phyloP scores from a whole-genome alignment of 2,329 filamentous ascomycete genomes.

The Ophiocordyceps sinensis region DNA sequence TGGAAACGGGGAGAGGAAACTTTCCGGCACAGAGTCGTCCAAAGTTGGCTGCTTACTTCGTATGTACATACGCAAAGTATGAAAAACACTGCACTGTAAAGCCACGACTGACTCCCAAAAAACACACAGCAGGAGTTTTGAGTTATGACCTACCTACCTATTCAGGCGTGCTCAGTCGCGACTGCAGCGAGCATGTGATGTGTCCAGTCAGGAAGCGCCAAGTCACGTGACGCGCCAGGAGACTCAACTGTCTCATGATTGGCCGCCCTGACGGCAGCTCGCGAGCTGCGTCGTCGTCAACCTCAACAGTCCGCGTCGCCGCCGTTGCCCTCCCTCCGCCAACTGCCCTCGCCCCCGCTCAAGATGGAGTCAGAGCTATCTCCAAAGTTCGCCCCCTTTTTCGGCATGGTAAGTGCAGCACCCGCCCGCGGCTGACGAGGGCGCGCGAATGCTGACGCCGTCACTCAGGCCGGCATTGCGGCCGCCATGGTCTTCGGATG shows the following conservation, averaged over 20 bases:
- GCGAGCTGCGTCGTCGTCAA: slow-evolving; percentile 1
- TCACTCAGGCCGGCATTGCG: slow-evolving; percentile 56
- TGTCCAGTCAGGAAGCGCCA: not conserved
- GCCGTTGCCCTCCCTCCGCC: not conserved
- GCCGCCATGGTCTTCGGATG: slow-evolving; percentile 76
- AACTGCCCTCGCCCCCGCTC: slow-evolving; percentile 4
- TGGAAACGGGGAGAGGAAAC: no score
- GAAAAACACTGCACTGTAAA: no score
- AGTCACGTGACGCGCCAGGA: not conserved
- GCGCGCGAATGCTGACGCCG: slow-evolving; percentile 6
- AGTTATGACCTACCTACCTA: not conserved
- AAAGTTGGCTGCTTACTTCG: no score
- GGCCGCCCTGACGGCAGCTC: slow-evolving; percentile 3
- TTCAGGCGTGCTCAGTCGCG: not conserved
- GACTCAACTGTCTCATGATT: slow-evolving; percentile 1
- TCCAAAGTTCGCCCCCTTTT: slow-evolving; percentile 75
- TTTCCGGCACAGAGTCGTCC: no score
- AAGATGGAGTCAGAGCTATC: slow-evolving; percentile 47
- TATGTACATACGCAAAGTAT: no score
- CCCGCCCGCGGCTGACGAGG: slow-evolving; percentile 4
- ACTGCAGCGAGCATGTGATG: not conserved
- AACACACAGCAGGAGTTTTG: no score
- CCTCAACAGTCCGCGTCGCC: not conserved
- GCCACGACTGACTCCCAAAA: no score
- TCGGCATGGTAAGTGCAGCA: slow-evolving; percentile 59